phyloP scores from a whole-genome alignment of 2,329 filamentous ascomycete species.

The Hypoxylon sp. region DNA sequence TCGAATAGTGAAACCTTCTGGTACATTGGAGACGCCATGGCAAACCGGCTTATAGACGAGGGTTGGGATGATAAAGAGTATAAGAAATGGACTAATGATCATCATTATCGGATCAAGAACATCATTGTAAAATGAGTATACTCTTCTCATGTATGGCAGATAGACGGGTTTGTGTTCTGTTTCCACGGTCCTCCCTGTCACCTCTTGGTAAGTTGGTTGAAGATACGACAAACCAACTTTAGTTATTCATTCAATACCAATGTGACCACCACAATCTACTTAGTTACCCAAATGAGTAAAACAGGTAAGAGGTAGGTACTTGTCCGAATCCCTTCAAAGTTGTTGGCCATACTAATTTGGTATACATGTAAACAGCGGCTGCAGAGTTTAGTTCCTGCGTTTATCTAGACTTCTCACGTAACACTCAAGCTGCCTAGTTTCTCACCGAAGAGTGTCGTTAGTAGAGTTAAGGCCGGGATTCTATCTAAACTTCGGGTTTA shows the following conservation, averaged over 20 bases:
- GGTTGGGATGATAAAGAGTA: neutral
- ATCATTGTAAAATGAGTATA: neutral
- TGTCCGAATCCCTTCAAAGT: too few species aligned
- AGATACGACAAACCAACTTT: too few species aligned
- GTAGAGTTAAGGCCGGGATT: constrained; percentile 20
- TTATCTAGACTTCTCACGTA: neutral
- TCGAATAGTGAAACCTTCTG: neutral
- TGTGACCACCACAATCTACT: too few species aligned
- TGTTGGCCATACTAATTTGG: too few species aligned
- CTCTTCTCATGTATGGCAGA: neutral
- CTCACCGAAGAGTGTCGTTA: constrained; percentile 2
- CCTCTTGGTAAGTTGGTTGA: too few species aligned
- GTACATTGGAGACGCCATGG: neutral
- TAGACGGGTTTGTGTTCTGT: too few species aligned
- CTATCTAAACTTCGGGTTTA: constrained; percentile 4
- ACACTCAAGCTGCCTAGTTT: neutral
- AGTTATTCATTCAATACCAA: too few species aligned
- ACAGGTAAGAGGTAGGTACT: too few species aligned
- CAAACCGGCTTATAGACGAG: neutral
- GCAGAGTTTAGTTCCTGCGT: neutral
- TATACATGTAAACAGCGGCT: neutral
- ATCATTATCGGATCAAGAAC: neutral
- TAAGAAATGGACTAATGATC: neutral
- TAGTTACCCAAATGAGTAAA: too few species aligned
- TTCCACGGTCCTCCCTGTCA: too few species aligned